Conservation (phyloP, 2,329 filamentous ascomycete species). For the Microcera coccophila region DNA sequence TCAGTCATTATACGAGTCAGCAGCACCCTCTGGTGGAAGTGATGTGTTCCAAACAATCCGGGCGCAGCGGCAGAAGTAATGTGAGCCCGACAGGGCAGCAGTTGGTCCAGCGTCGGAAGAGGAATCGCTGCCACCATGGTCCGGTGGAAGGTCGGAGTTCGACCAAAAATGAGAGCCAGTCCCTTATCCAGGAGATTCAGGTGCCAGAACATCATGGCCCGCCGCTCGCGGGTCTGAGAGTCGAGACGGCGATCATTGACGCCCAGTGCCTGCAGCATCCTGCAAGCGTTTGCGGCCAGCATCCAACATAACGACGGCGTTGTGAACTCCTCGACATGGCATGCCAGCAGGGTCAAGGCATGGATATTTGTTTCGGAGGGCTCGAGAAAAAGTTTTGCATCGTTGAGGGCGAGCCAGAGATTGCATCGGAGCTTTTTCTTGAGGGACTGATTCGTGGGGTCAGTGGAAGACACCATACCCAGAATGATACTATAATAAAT, state of each 20-base stretch:
- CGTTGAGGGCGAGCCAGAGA: conserved; percentile 6
- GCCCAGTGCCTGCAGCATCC: conserved; percentile 5
- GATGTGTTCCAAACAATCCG: conserved; percentile 4
- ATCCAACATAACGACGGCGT: conserved; percentile 4
- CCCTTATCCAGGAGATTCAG: conserved; percentile 4
- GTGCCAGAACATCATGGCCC: conserved; percentile 4
- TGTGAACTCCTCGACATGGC: conserved; percentile 6
- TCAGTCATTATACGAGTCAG: conserved; percentile 3
- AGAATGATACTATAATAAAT: conserved; percentile 6
- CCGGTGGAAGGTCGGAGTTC: neutral
- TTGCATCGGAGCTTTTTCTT: conserved; percentile 2
- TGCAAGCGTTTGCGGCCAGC: conserved; percentile 2
- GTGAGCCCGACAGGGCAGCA: neutral
- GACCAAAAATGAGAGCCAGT: conserved; percentile 2
- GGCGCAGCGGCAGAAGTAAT: neutral
- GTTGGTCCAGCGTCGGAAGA: neutral
- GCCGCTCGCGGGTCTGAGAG: neutral
- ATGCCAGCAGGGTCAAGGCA: conserved; percentile 2
- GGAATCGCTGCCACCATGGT: neutral
- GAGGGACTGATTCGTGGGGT: neutral
- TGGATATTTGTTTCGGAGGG: neutral
- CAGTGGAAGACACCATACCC: neutral
- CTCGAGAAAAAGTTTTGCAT: conserved; percentile 4
- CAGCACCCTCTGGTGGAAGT: conserved; percentile 3
- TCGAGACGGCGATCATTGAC: conserved; percentile 3